These are phyloP conservation scores for Helichrysum umbraculigerum DNA, from an alignment of 129 eudicot genomes.

Conservation along the genomic window DNA sequence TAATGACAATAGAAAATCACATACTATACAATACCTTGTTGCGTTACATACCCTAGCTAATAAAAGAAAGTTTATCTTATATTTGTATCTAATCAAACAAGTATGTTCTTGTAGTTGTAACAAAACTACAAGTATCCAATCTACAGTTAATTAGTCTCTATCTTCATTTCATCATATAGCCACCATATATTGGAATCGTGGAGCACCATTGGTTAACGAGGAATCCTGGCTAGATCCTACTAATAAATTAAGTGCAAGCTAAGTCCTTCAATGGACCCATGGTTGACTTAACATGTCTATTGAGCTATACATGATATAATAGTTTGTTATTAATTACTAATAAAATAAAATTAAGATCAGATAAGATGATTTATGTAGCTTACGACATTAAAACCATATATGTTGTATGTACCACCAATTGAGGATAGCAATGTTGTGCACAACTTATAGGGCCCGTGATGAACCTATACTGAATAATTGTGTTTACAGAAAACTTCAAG, in stretches of 20 bases:
- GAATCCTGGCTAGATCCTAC: neutral
- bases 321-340: too few relatives aligned
- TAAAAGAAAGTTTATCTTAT: too few relatives aligned
- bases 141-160: neutral
- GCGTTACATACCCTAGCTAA: too few relatives aligned
- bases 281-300: neutral
- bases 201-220: neutral
- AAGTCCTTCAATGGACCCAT: neutral
- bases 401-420: neutral
- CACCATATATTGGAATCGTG: neutral
- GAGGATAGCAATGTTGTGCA: neutral
- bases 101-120: too few relatives aligned
- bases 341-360: too few relatives aligned
- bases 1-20: too few relatives aligned
- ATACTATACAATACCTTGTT: too few relatives aligned
- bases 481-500: neutral
- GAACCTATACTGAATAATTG: neutral
- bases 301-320: neutral
- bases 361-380: neutral
- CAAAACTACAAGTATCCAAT: too few relatives aligned
- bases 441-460: neutral
- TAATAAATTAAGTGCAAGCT: neutral
- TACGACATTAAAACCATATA: slow-evolving; percentile 16
- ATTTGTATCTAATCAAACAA: too few relatives aligned
- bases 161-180: neutral